These are phyloP conservation scores for Starmerella ratchasimensis DNA, from an alignment of 805 yeast genomes.

Conservation along the genomic window DNA sequence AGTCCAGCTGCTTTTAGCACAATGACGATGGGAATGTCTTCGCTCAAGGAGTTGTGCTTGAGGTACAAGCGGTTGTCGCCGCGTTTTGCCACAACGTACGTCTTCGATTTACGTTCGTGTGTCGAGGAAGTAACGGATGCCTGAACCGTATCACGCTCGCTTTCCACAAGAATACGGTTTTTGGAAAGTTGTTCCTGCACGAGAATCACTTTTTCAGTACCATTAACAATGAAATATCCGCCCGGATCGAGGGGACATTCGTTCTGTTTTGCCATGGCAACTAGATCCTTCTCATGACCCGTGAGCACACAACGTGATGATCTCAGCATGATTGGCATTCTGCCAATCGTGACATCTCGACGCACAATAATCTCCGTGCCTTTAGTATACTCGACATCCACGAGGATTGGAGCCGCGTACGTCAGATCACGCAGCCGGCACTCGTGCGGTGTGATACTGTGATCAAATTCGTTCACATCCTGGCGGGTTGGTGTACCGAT, in stretches of 20 bases:
- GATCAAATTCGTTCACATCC: slow-evolving; percentile 25
- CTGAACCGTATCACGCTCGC: slow-evolving; percentile 88
- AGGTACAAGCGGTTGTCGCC: slow-evolving; percentile 56
- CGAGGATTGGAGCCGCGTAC: slow-evolving; percentile 88
- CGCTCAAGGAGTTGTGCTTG: slow-evolving; percentile 89
- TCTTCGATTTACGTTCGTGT: slow-evolving; percentile 94
- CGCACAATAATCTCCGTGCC: slow-evolving; percentile 86
- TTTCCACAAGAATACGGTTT: slow-evolving; percentile 95
- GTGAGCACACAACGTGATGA: slow-evolving; percentile 80
- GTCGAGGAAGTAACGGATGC: slow-evolving; percentile 97
- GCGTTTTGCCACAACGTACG: slow-evolving; percentile 86
- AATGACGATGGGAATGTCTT: slow-evolving; percentile 88
- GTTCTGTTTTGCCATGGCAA: slow-evolving; percentile 62
- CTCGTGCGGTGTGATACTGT: slow-evolving; percentile 60
- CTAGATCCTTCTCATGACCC: slow-evolving; percentile 45
- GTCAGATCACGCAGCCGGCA: slow-evolving; percentile 89
- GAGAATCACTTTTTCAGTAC: slow-evolving; percentile 92
- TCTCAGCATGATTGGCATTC: slow-evolving; percentile 97
- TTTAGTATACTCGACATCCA: slow-evolving; percentile 93
- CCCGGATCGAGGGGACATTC: slow-evolving; percentile 99
- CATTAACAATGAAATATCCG: slow-evolving; percentile 80
- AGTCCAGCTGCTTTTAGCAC: slow-evolving; percentile 91
- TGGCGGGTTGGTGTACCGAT: slow-evolving; percentile 47
- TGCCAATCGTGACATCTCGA: slow-evolving; percentile 82
- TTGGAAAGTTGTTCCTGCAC: slow-evolving; percentile 95